Conservation (phyloP, 305 asterid genomes). For the Andrographis paniculata region DNA sequence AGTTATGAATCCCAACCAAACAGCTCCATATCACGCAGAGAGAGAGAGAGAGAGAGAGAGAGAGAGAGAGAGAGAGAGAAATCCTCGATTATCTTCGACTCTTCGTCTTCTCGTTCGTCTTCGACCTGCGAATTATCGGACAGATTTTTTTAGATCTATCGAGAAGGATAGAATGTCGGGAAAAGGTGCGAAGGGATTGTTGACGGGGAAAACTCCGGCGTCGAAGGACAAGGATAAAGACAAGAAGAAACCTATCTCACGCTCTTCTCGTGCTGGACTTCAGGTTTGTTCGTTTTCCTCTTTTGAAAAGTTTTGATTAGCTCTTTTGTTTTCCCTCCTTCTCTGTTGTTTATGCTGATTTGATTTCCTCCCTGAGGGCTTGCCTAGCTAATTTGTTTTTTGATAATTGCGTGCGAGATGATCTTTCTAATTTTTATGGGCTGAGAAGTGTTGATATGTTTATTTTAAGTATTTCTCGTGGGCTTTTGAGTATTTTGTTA, state of each 20-base stretch:
- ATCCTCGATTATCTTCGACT: neutral
- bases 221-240: conserved; percentile 56
- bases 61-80: neutral
- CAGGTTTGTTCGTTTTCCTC: conserved; percentile 35
- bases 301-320: too few species aligned
- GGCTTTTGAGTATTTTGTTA: too few species aligned
- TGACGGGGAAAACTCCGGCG: conserved; percentile 52
- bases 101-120: neutral
- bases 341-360: neutral
- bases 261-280: conserved; percentile 84
- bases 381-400: too few species aligned
- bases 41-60: too few species aligned
- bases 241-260: conserved; percentile 74
- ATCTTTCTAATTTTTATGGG: too few species aligned
- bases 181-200: conserved; percentile 73
- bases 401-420: too few species aligned
- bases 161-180: conserved; percentile 50
- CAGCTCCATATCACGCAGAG: too few species aligned
- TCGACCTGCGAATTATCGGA: neutral
- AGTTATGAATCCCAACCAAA: too few species aligned
- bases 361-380: too few species aligned
- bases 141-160: neutral
- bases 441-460: too few species aligned
- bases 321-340: neutral
- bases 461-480: too few species aligned